Evolutionary conservation across 2,329 filamentous ascomycete genomes (phyloP), one percentile per base, ranked within the genome.

Genomic region (Mycosphaerelloides madeirae): DNA sequence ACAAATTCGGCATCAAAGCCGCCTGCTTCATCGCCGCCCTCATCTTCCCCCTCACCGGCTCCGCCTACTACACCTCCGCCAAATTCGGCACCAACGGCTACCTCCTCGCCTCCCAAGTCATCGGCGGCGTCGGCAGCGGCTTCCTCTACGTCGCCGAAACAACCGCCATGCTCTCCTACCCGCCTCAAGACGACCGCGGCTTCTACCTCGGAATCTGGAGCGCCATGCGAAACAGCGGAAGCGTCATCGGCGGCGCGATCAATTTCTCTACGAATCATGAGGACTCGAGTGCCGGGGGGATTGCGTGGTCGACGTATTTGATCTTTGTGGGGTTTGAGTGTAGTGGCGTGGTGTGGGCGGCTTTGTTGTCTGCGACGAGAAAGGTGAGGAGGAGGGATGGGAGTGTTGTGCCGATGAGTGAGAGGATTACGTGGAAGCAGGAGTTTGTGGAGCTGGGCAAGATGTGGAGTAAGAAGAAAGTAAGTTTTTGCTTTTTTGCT

Each of bases 1-100:
- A 67, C 50, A 68, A 67, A 39, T 42, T 68, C 6, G 66, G 66
- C 12, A 67, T 68, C 43, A 64, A 62, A 36, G 64, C 60, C 57
- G 57, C 61, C 3, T 68, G 66, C 50, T 50, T 68, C 25, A 62
- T 68, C 31, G 65, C 64, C 6, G 63, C 63, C 6, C 11, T 62
- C 2, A 46, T 59, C 1, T 63, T 68, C 39, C 66, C 66, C 1
- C 48, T 68, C 31, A 53, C 54, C 1, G 65, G 64, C 1, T 67
- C 63, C 12, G 60, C 61, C 11, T 66, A 64, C 42, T 67, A 67
- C 39, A 57, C 58, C 29, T 64, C 53, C 32, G 62, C 61, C 1
- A 60, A 54, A 35, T 64, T 56, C 32, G 48, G 51, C 2, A 48
- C 58, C 12, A 52, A 62, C 11, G 60, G 59, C 55, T 67, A 66